Evolutionary conservation across 2,329 filamentous ascomycete genomes (phyloP).

Genomic region (Aureobasidium zeae): DNA sequence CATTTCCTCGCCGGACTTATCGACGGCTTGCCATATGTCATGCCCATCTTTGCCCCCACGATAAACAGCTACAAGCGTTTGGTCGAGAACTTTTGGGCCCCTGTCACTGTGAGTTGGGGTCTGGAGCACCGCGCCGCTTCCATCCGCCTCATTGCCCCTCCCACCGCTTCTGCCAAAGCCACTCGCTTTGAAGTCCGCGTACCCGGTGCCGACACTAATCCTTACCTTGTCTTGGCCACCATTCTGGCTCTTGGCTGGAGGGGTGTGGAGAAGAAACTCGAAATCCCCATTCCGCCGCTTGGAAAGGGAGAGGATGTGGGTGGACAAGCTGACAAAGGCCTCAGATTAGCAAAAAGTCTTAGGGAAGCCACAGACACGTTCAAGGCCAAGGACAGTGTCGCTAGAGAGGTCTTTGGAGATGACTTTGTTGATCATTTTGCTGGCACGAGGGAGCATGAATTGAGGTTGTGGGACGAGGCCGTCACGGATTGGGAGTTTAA

Average conservation of each 20-base stretch:
- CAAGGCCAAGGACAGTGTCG: slow-evolving; percentile 67
- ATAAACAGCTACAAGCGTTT: slow-evolving; percentile 97
- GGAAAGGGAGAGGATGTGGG: slow-evolving; percentile 79
- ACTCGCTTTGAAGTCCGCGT: slow-evolving; percentile 91
- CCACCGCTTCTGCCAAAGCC: slow-evolving; percentile 71
- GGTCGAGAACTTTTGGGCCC: slow-evolving; percentile 98
- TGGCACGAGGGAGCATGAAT: slow-evolving; percentile 85
- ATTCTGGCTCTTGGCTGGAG: slow-evolving; percentile 83
- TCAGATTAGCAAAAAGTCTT: slow-evolving; percentile 71
- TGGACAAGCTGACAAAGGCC: slow-evolving; percentile 58
- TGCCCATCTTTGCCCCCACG: slow-evolving; percentile 89
- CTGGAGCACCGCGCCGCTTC: slow-evolving; percentile 89
- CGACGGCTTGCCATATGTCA: slow-evolving; percentile 82
- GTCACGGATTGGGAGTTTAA: slow-evolving; percentile 74
- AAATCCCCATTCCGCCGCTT: slow-evolving; percentile 71
- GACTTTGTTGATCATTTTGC: slow-evolving; percentile 94
- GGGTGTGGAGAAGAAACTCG: slow-evolving; percentile 84
- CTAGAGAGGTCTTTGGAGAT: slow-evolving; percentile 88
- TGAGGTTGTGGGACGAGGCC: slow-evolving; percentile 84
- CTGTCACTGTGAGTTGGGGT: slow-evolving; percentile 95
- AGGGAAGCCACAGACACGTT: slow-evolving; percentile 78
- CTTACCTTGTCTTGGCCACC: slow-evolving; percentile 75
- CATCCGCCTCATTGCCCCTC: slow-evolving; percentile 80
- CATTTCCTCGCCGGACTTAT: slow-evolving; percentile 90
- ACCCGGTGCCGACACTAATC: slow-evolving; percentile 87